Percentiles rank a stretch among this genome's conserved stretches.
Evolutionary conservation across 139 green algal species (phyloP).

Genomic region (Tetratostichococcus sp.): DNA sequence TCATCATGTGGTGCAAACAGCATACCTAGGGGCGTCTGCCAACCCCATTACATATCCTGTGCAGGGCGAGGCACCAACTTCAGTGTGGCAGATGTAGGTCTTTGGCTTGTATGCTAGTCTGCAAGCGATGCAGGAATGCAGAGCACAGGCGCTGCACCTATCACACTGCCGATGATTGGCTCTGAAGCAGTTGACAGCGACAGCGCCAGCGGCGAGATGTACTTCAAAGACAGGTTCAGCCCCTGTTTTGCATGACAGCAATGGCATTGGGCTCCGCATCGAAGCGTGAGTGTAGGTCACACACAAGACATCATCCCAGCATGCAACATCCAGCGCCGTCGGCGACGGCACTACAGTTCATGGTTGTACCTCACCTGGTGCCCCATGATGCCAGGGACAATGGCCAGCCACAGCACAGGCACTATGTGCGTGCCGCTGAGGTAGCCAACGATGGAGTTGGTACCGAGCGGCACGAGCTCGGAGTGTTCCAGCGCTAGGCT

Average conservation of each 20-base stretch:
- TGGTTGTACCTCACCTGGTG: not conserved
- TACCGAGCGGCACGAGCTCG: constrained; percentile 15
- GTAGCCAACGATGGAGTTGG: constrained; percentile 54
- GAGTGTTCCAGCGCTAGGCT: constrained; percentile 26
- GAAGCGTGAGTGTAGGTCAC: too few relatives aligned
- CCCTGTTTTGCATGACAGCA: too few relatives aligned
- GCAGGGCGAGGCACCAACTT: not conserved
- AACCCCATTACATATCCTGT: not conserved
- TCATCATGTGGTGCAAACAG: not conserved
- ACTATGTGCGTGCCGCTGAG: constrained; percentile 25
- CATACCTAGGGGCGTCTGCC: not conserved
- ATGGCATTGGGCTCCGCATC: too few relatives aligned
- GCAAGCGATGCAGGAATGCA: not conserved
- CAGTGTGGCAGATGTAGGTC: not conserved
- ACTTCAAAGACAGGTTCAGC: not conserved
- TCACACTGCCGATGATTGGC: not conserved
- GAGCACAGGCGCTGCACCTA: not conserved
- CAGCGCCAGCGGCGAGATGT: not conserved
- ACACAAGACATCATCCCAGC: too few relatives aligned
- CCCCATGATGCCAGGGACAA: constrained; percentile 53
- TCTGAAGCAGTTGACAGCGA: not conserved
- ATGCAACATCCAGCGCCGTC: too few relatives aligned
- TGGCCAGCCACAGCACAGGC: constrained; percentile 59
- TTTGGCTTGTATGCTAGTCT: not conserved
- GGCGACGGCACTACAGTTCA: too few relatives aligned